These are phyloP conservation scores for Talaromyces sp. DNA, from an alignment of 2,329 filamentous ascomycete genomes.

Conservation along the genomic window DNA sequence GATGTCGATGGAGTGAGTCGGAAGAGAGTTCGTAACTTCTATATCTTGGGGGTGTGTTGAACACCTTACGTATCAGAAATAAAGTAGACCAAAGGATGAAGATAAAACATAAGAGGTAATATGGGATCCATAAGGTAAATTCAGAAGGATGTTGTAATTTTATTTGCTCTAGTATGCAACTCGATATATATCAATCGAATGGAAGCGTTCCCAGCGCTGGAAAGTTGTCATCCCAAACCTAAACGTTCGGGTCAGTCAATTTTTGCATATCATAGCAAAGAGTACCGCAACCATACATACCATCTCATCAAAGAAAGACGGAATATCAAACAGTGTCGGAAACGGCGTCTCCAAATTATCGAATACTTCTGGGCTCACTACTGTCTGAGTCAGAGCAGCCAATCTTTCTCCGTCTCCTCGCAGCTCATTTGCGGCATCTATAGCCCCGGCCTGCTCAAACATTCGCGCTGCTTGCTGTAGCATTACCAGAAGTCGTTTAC, in stretches of 20 bases:
- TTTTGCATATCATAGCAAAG: too few species aligned
- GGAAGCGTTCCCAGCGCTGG: slow-evolving; percentile 2
- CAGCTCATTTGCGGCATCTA: slow-evolving; percentile 1
- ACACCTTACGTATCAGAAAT: not conserved
- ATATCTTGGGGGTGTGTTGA: not conserved
- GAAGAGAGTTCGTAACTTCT: not conserved
- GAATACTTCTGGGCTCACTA: not conserved
- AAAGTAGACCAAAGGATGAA: not conserved
- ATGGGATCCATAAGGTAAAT: too few species aligned
- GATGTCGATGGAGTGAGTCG: not conserved
- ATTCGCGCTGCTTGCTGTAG: slow-evolving; percentile 3
- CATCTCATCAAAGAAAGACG: slow-evolving; percentile 5
- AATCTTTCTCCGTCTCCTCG: not conserved
- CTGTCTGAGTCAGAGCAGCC: not conserved
- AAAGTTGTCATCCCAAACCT: slow-evolving; percentile 4
- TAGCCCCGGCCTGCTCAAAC: slow-evolving; percentile 9
- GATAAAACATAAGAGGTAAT: too few species aligned
- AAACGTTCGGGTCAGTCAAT: not conserved
- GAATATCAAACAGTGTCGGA: slow-evolving; percentile 1
- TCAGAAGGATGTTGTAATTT: not conserved
- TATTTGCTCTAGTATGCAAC: not conserved
- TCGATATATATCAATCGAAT: not conserved
- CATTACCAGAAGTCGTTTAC: not conserved
- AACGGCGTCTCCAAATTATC: not conserved
- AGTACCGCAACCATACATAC: not conserved